Conservation (phyloP, 208 protist genomes). For the Trypanosoma avium region DNA sequence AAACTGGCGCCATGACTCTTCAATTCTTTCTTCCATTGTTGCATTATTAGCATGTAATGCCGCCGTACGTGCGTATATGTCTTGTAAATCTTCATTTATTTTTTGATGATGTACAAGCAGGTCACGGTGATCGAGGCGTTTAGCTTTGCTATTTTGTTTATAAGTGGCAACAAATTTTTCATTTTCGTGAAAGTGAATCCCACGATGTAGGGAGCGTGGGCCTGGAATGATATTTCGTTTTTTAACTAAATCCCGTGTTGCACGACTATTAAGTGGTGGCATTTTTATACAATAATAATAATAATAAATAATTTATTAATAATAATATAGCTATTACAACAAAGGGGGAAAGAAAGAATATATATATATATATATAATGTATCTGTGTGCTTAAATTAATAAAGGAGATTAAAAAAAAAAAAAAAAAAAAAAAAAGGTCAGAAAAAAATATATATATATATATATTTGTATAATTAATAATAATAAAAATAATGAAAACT, state of each 20-base stretch:
- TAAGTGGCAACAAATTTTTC: constrained; percentile 35
- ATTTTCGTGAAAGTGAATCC: constrained; percentile 81
- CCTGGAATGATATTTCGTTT: constrained; percentile 59
- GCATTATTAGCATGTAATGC: constrained; percentile 64
- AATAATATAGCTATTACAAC: neutral
- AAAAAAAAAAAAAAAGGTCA: no score
- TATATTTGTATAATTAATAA: no score
- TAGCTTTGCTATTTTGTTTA: constrained; percentile 38
- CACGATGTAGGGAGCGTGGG: constrained; percentile 74
- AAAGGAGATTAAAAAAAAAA: no score
- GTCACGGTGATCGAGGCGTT: constrained; percentile 60
- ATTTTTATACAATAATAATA: constrained; percentile 27
- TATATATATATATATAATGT: no score
- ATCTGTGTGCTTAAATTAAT: no score
- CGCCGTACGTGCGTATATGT: constrained; percentile 77
- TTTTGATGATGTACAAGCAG: constrained; percentile 89
- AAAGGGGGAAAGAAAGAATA: neutral
- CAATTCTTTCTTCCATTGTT: constrained; percentile 90
- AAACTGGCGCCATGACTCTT: constrained; percentile 79
- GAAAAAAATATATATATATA: no score
- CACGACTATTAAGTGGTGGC: constrained; percentile 76
- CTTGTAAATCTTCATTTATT: constrained; percentile 79
- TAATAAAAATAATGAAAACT: no score
- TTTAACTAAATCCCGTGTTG: constrained; percentile 66
- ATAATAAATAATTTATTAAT: constrained; percentile 10